A percentile compares a stretch with the other conserved stretches of the same genome.
phyloP scores from a whole-genome alignment of 2,329 filamentous ascomycete genomes.

The Cercospora janseana region DNA sequence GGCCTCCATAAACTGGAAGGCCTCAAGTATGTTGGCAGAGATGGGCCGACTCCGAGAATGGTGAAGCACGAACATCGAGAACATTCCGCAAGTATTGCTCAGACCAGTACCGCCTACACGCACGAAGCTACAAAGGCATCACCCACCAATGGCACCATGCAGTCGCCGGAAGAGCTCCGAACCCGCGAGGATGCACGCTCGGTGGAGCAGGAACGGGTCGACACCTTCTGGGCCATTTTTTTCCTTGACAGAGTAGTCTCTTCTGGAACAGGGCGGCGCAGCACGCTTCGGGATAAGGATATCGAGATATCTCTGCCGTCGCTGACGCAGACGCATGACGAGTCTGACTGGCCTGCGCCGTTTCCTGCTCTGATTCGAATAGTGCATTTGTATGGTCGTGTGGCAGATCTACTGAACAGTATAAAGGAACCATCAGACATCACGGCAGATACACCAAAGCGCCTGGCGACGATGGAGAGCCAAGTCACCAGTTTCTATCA shows the following conservation, averaged over 20 bases:
- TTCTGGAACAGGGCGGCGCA: constrained; percentile 78
- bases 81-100: constrained; percentile 1
- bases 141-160: constrained; percentile 39
- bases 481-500: constrained; percentile 75
- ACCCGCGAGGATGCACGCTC: constrained; percentile 51
- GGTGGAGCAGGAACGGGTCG: constrained; percentile 76
- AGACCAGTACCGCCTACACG: constrained; percentile 34
- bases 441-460: constrained; percentile 69
- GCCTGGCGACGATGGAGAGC: constrained; percentile 73
- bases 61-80: constrained; percentile 42
- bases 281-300: constrained; percentile 79
- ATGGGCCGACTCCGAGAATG: constrained; percentile 56
- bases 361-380: constrained; percentile 80
- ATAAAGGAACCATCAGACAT: constrained; percentile 72
- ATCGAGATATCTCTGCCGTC: constrained; percentile 73
- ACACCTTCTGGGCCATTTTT: constrained; percentile 86
- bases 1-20: constrained; percentile 81
- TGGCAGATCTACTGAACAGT: constrained; percentile 80
- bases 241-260: constrained; percentile 85
- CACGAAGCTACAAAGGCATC: constrained; percentile 37
- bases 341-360: constrained; percentile 69
- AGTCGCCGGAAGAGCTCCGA: constrained; percentile 63
- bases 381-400: constrained; percentile 79
- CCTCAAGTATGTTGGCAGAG: constrained; percentile 57
- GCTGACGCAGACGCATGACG: constrained; percentile 51